Base-by-base conservation (phyloP, 2,329 filamentous ascomycete genomes). In the Microcyclosporella mali region DNA sequence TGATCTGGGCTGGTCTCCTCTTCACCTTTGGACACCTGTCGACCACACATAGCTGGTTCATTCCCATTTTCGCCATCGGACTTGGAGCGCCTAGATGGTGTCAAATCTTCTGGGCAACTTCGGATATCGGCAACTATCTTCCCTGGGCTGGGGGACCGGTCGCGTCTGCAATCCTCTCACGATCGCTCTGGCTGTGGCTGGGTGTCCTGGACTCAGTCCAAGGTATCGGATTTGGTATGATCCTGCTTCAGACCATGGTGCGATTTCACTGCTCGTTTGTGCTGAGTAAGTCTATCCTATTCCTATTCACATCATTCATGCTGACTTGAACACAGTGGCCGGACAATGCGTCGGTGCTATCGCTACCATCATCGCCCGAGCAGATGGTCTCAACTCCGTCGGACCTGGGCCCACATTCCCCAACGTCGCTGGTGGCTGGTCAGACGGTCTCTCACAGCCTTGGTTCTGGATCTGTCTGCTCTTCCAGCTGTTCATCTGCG, bases 201-300 rank as follows among this genome's bases (percentile, higher is more conserved):
- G 81, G 81, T 31, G 71, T 82, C 3, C 67, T 84, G 8, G 81
- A 84, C 52, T 71, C 77, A 8, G 64, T 84, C 6, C 81, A 84
- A 58, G 78, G 79, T 30, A 74, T 83, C 2, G 81, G 81, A 2
- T 75, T 84, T 41, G 81, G 81, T 41, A 84, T 83, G 79, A 77
- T 84, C 39, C 66, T 84, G 3, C 63, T 84, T 32, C 78, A 81
- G 57, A 83, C 79, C 0, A 56, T 59, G 48, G 55, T 56, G n/a
- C 68, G 81, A 15, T 72, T 81, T 59, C 81, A 84, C 56, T 79
- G 83, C 43, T 71, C 75, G 41, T 81, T 79, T 51, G 77, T 78
- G 0, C 65, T 84, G 16, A 70, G 37, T 39, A 39, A 39, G 37
- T 39, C 28, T 30, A 16, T 31, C 28, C 16, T 12, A n/a, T 11